Conservation (phyloP, 106 monocot species). For the Ottelia alismoides region DNA sequence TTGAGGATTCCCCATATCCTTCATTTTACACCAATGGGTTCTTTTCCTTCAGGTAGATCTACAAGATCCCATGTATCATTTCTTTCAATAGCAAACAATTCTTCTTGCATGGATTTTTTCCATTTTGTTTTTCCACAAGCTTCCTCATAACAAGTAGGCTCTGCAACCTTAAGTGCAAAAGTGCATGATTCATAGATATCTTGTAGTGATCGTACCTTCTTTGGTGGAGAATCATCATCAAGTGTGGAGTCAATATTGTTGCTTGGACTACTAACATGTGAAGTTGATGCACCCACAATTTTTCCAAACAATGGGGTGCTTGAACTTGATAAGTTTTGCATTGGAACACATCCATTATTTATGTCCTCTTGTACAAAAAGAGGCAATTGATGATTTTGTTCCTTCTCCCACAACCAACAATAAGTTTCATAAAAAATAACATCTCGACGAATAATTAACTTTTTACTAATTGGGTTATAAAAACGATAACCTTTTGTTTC, state of each 20-base stretch:
- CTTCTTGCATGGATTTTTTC: constrained; percentile 2
- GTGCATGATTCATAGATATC: background rate
- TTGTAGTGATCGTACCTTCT: background rate
- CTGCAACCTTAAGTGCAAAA: constrained; percentile 5
- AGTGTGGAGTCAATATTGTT: background rate
- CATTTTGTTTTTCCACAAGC: background rate
- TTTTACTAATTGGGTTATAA: background rate
- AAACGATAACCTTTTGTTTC: background rate
- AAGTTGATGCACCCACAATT: background rate
- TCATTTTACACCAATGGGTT: background rate
- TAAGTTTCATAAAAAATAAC: background rate
- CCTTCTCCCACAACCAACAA: background rate
- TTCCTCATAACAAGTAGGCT: constrained; percentile 1
- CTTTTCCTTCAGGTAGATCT: background rate
- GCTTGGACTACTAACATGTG: background rate
- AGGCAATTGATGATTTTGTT: background rate
- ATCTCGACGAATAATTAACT: constrained; percentile 1
- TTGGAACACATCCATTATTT: background rate
- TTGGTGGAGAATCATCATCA: background rate
- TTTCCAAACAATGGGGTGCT: background rate
- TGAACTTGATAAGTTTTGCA: background rate
- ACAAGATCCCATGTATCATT: constrained; percentile 5
- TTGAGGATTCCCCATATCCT: too few relatives aligned
- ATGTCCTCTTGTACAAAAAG: background rate
- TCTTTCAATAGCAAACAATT: background rate